Percentiles rank a stretch among this genome's conserved stretches.
Conservation (phyloP, 441 rosid species). For the Aquilaria agallochum region DNA sequence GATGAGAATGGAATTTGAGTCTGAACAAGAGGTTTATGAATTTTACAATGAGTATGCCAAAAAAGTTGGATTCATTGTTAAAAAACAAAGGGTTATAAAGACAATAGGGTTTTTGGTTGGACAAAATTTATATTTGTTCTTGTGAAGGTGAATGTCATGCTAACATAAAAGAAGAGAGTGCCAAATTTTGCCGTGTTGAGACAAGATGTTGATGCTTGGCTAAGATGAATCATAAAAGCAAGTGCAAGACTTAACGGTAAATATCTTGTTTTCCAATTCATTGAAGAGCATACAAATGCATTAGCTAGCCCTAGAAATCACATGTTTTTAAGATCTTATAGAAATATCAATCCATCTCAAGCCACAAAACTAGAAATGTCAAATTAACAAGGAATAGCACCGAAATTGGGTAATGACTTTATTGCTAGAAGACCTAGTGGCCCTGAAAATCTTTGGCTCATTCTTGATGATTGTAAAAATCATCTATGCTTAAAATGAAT, state of each 20-base stretch:
- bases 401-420: background rate
- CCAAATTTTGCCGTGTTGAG: background rate
- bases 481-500: background rate
- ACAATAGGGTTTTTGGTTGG: slow-evolving; percentile 6
- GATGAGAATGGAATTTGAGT: slow-evolving; percentile 17
- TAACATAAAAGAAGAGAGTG: background rate
- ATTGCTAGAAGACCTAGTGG: background rate
- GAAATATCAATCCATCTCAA: background rate
- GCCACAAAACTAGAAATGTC: background rate
- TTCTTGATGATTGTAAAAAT: background rate
- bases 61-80: slow-evolving; percentile 13
- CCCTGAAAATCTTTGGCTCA: background rate
- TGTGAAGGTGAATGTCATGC: slow-evolving; percentile 14
- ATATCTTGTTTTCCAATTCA: background rate
- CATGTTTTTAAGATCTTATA: background rate
- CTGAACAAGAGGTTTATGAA: slow-evolving; percentile 7
- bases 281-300: background rate
- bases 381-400: background rate
- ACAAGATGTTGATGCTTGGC: background rate
- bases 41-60: background rate
- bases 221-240: background rate
- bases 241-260: background rate
- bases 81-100: slow-evolving; percentile 15
- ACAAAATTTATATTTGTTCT: slow-evolving; percentile 5
- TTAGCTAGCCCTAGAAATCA: background rate